Percentiles rank a stretch among this genome's conserved stretches.
Evolutionary conservation across 257 asterid genomes (phyloP).

Genomic region (Solanum gracilifrons): DNA sequence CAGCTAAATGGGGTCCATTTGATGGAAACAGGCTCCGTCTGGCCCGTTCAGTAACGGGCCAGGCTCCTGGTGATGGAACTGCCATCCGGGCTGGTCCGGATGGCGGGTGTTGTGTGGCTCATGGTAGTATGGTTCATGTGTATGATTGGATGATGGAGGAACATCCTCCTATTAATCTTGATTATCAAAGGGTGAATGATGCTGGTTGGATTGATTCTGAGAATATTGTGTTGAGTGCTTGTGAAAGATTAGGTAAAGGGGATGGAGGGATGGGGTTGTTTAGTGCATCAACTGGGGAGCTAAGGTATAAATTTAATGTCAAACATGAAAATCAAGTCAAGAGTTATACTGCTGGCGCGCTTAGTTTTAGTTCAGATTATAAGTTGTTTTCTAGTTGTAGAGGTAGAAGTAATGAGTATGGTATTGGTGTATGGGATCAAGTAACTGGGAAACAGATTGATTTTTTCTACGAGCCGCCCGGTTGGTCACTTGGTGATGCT

Average conservation of each 20-base stretch:
- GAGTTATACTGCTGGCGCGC: slow-evolving; percentile 74
- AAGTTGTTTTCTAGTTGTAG: slow-evolving; percentile 80
- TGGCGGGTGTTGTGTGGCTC: slow-evolving; percentile 93
- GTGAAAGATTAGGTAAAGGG: slow-evolving; percentile 71
- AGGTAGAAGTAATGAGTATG: slow-evolving; percentile 86
- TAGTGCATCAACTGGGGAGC: slow-evolving; percentile 43
- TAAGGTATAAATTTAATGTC: slow-evolving; percentile 61
- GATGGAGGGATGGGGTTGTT: slow-evolving; percentile 92
- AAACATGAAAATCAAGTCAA: slow-evolving; percentile 57
- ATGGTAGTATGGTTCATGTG: slow-evolving; percentile 87
- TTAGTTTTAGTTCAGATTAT: slow-evolving; percentile 53
- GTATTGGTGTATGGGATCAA: slow-evolving; percentile 91
- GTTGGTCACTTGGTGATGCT: slow-evolving; percentile 92
- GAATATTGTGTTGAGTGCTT: slow-evolving; percentile 61
- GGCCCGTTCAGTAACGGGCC: slow-evolving; percentile 37
- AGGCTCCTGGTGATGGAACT: slow-evolving; percentile 84
- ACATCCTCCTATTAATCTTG: slow-evolving; percentile 69
- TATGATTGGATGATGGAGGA: slow-evolving; percentile 91
- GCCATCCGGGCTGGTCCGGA: slow-evolving; percentile 89
- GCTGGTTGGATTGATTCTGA: slow-evolving; percentile 62
- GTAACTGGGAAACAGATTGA: slow-evolving; percentile 70
- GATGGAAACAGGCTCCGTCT: slow-evolving; percentile 66
- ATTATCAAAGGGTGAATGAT: slow-evolving; percentile 85
- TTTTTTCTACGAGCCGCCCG: slow-evolving; percentile 70
- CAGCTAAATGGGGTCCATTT: slow-evolving; percentile 80